Evolutionary conservation across 2,329 filamentous ascomycete genomes (phyloP).

Genomic region (Colletotrichum chrysophilum): DNA sequence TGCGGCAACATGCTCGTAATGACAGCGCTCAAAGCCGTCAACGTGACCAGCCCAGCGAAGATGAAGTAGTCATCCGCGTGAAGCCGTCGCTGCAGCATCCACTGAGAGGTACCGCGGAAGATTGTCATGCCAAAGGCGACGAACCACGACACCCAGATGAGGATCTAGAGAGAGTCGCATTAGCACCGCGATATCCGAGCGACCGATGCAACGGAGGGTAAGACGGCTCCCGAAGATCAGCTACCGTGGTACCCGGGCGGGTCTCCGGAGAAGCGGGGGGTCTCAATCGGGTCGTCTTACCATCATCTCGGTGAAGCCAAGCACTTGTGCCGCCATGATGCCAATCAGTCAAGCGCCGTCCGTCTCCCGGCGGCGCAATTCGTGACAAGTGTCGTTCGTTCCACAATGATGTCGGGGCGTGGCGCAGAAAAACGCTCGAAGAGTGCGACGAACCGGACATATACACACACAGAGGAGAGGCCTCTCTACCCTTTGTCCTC

Average conservation of each 20-base stretch:
- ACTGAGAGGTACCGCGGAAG: constrained; percentile 7
- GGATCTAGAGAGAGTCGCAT: background rate
- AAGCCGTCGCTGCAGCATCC: constrained; percentile 7
- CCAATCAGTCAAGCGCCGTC: background rate
- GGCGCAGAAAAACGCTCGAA: background rate
- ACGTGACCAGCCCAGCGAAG: background rate
- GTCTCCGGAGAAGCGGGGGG: background rate
- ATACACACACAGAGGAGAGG: background rate
- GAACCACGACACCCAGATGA: constrained; percentile 3
- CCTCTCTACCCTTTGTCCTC: background rate
- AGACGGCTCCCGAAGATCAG: background rate
- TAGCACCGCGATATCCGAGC: background rate
- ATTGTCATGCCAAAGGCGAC: background rate
- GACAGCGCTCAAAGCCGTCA: background rate
- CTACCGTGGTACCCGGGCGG: background rate
- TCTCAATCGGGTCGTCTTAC: background rate
- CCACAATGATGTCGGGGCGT: background rate
- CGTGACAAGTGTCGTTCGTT: background rate
- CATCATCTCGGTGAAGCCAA: constrained; percentile 5
- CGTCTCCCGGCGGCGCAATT: background rate
- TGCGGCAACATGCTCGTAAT: constrained; percentile 6
- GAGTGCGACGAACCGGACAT: background rate
- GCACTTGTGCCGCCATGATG: background rate
- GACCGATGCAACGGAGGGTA: background rate
- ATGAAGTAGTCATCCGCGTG: constrained; percentile 5